Percentiles rank a stretch among this genome's conserved stretches.
Conservation (phyloP, 2,329 filamentous ascomycete genomes). For the Fusarium lateritium region DNA sequence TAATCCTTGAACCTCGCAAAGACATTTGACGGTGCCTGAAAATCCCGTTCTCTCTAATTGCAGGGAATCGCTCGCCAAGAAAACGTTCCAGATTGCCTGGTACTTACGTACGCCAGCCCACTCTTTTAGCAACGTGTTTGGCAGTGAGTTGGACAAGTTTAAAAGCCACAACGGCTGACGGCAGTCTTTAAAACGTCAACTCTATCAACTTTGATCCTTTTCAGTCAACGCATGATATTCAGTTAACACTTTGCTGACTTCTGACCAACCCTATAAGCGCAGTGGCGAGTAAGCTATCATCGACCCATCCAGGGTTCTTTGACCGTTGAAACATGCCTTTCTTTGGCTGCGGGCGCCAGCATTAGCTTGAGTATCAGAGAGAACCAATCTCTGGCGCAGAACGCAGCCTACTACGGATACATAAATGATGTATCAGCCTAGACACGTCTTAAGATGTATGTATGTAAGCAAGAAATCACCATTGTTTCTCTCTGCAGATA, state of each 20-base stretch:
- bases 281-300: neutral
- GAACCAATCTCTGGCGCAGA: conserved; percentile 24
- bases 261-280: neutral
- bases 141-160: conserved; percentile 23
- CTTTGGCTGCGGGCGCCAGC: conserved; percentile 30
- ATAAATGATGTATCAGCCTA: neutral
- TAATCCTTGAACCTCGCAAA: neutral
- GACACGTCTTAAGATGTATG: neutral
- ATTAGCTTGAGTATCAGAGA: conserved; percentile 23
- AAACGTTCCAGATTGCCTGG: conserved; percentile 14
- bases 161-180: conserved; percentile 37
- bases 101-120: conserved; percentile 27
- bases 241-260: neutral
- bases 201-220: neutral
- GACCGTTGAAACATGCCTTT: conserved; percentile 16
- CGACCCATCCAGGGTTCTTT: conserved; percentile 15
- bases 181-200: conserved; percentile 31
- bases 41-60: neutral
- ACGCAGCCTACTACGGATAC: conserved; percentile 8
- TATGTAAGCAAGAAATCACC: neutral
- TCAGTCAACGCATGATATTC: neutral
- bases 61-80: conserved; percentile 17
- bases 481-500: too few relatives aligned
- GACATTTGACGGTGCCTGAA: neutral
- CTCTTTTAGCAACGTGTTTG: conserved; percentile 37